These are phyloP conservation scores for Phytophthora ramorum DNA, from an alignment of 352 stramenopile genomes.

Conservation along the genomic window DNA sequence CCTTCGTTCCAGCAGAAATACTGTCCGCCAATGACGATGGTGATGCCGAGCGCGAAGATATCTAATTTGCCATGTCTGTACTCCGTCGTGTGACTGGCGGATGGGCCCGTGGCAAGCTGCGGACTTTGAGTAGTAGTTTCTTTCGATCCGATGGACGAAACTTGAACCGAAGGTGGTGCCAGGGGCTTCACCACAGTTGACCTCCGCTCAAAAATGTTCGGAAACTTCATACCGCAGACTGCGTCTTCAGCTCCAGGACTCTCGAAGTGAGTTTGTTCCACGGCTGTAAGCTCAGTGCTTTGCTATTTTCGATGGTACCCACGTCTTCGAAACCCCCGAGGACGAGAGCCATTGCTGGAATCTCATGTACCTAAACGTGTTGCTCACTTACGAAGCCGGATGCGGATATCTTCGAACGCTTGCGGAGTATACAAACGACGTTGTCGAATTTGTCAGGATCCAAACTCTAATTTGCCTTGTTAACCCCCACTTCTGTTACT, in stretches of 20 bases:
- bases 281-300: neutral
- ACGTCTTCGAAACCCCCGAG: constrained; percentile 9
- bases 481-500: constrained; percentile 12
- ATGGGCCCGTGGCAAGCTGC: neutral
- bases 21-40: constrained; percentile 49
- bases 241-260: neutral
- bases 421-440: too few relatives aligned
- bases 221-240: neutral
- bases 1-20: constrained; percentile 55
- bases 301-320: neutral
- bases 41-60: constrained; percentile 44
- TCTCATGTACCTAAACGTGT: too few relatives aligned
- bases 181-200: neutral
- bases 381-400: too few relatives aligned
- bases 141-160: neutral
- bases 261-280: constrained; percentile 1
- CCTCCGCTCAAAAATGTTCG: neutral
- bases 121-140: neutral
- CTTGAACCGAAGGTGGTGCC: constrained; percentile 7
- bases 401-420: too few relatives aligned
- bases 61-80: constrained; percentile 33
- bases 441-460: too few relatives aligned
- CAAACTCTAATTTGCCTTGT: too few relatives aligned
- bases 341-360: constrained; percentile 6
- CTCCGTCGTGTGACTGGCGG: constrained; percentile 2